A percentile compares a stretch with the other conserved stretches of the same genome.
phyloP scores from a whole-genome alignment of 139 green algal genomes.

The Deuterostichococcus epilithicus region DNA sequence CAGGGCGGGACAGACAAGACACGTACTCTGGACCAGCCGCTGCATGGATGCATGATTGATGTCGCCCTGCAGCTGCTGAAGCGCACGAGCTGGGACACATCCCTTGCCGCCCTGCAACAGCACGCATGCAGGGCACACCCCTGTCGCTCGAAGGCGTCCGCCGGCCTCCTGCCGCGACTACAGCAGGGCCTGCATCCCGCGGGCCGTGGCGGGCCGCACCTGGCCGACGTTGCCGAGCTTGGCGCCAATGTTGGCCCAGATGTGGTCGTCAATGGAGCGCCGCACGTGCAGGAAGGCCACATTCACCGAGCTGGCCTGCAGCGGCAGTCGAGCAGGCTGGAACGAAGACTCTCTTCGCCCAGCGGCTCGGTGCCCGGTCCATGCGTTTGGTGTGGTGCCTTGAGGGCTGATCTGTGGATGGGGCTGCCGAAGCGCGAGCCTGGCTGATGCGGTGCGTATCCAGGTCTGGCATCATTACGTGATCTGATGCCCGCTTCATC shows the following conservation, averaged over 20 bases:
- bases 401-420: too few relatives aligned
- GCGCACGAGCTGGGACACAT: background rate
- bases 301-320: constrained; percentile 57
- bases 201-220: constrained; percentile 50
- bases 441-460: too few relatives aligned
- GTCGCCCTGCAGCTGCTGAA: too few relatives aligned
- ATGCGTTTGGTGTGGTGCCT: too few relatives aligned
- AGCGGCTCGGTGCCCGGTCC: too few relatives aligned
- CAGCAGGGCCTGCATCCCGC: background rate
- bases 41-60: too few relatives aligned
- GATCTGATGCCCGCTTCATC: too few relatives aligned
- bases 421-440: too few relatives aligned
- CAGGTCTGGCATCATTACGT: too few relatives aligned
- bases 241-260: constrained; percentile 50
- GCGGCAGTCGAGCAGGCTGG: background rate
- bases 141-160: background rate
- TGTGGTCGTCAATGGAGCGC: constrained; percentile 86
- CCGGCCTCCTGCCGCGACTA: background rate
- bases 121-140: background rate
- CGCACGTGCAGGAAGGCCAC: constrained; percentile 73
- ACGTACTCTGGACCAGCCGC: too few relatives aligned
- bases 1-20: background rate
- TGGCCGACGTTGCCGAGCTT: constrained; percentile 80
- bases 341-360: too few relatives aligned
- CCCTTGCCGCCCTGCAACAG: background rate